A percentile compares a stretch with the other conserved stretches of the same genome.
Conservation (phyloP, 2,329 filamentous ascomycete genomes). For the Hymenoscyphus repandus region DNA sequence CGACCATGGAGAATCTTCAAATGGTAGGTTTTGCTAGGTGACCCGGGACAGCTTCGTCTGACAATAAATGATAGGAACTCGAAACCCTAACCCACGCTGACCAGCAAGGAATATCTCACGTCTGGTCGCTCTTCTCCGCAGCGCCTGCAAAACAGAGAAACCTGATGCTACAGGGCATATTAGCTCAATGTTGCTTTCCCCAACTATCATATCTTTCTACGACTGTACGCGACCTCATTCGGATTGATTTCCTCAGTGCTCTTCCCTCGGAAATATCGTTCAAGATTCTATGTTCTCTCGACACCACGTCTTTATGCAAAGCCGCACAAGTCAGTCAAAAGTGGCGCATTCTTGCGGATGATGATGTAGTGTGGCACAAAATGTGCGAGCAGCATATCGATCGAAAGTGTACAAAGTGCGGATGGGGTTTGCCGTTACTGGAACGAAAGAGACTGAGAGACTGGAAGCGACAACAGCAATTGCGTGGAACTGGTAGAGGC, state of each 20-base stretch:
- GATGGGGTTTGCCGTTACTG: constrained; percentile 86
- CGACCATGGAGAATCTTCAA: constrained; percentile 93
- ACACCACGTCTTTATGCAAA: constrained; percentile 91
- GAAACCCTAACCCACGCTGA: constrained; percentile 76
- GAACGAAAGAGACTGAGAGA: constrained; percentile 84
- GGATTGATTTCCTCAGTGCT: constrained; percentile 91
- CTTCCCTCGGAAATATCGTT: constrained; percentile 87
- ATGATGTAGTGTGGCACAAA: constrained; percentile 94
- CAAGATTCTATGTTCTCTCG: constrained; percentile 87
- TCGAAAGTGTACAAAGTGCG: constrained; percentile 88
- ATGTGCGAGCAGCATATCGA: constrained; percentile 99
- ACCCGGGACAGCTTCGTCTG: constrained; percentile 4
- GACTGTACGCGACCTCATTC: constrained; percentile 88
- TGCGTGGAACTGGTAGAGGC: constrained; percentile 56
- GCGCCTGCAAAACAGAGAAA: constrained; percentile 91
- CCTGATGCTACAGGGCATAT: constrained; percentile 92
- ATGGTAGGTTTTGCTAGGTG: constrained; percentile 50
- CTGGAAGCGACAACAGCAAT: constrained; percentile 70
- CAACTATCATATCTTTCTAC: constrained; percentile 90
- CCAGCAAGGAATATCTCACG: constrained; percentile 92
- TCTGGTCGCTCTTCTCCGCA: constrained; percentile 97
- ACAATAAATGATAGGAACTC: constrained; percentile 55
- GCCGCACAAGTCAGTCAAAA: constrained; percentile 87
- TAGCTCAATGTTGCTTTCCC: constrained; percentile 95
- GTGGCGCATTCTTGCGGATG: constrained; percentile 89